Conservation (phyloP, 2,329 filamentous ascomycete species). For the Penicillium sp. region DNA sequence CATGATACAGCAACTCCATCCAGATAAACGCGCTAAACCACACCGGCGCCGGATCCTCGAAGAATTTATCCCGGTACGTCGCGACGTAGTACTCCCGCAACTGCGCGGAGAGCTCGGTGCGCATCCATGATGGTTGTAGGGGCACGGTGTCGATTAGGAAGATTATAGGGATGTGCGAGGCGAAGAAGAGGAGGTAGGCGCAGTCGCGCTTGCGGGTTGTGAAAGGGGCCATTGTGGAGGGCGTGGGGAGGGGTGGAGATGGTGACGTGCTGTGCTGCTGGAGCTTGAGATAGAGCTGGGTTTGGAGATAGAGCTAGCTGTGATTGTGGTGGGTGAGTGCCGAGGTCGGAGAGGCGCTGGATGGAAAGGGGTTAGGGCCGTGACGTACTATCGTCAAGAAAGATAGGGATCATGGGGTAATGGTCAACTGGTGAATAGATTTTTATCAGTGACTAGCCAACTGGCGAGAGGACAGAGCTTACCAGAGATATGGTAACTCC, state of each 20-base stretch:
- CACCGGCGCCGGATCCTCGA: constrained; percentile 59
- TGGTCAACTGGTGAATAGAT: neutral
- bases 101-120: constrained; percentile 55
- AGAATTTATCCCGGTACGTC: constrained; percentile 69
- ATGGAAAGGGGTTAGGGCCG: neutral
- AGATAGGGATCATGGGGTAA: too few species aligned
- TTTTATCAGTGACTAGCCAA: neutral
- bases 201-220: constrained; percentile 47
- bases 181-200: constrained; percentile 64
- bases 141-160: constrained; percentile 65
- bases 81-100: constrained; percentile 64
- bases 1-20: constrained; percentile 66
- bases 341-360: neutral
- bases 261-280: neutral
- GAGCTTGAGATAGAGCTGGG: neutral
- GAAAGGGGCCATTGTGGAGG: constrained; percentile 29
- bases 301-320: neutral
- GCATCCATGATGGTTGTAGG: constrained; percentile 61
- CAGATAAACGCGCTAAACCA: constrained; percentile 66
- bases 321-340: neutral
- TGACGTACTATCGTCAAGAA: too few species aligned
- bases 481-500: neutral
- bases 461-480: neutral
- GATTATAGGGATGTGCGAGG: constrained; percentile 66
- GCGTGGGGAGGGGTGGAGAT: constrained; percentile 14